These are phyloP conservation scores for Vitis cinerea DNA, from an alignment of 164 flowering plant species.

Conservation along the genomic window DNA sequence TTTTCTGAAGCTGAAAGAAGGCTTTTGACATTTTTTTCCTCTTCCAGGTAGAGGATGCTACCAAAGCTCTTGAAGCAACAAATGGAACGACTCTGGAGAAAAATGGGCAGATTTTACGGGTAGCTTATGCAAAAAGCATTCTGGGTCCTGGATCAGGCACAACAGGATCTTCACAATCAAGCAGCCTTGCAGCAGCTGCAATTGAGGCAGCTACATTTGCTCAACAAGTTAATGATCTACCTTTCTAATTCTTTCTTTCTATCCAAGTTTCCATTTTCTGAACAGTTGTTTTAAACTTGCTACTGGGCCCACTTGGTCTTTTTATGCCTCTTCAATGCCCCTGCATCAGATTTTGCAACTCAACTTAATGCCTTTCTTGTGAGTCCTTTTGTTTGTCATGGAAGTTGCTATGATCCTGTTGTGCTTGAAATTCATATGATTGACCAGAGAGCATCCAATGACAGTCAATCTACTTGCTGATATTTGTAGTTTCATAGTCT, in stretches of 20 bases:
- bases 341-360: too few species aligned
- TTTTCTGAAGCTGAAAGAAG: background rate
- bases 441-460: too few species aligned
- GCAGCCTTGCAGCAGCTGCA: constrained; percentile 99
- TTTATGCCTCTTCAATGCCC: too few species aligned
- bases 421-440: too few species aligned
- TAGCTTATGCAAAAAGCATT: constrained; percentile 95
- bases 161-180: constrained; percentile 73
- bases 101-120: constrained; percentile 93
- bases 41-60: constrained; percentile 89
- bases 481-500: too few species aligned
- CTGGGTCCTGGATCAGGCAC: constrained; percentile 82
- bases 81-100: constrained; percentile 93
- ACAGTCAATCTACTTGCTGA: too few species aligned
- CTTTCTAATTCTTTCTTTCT: background rate
- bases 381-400: too few species aligned
- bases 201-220: constrained; percentile 99
- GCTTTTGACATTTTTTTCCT: background rate
- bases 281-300: background rate
- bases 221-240: constrained; percentile 72
- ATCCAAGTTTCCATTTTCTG: background rate
- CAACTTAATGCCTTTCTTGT: too few species aligned
- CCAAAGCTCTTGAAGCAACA: constrained; percentile 92
- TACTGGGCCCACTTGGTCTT: too few species aligned
- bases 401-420: too few species aligned